Evolutionary conservation across 192 early-diverging fungal species (phyloP).

Genomic region (Lobosporangium transversale): DNA sequence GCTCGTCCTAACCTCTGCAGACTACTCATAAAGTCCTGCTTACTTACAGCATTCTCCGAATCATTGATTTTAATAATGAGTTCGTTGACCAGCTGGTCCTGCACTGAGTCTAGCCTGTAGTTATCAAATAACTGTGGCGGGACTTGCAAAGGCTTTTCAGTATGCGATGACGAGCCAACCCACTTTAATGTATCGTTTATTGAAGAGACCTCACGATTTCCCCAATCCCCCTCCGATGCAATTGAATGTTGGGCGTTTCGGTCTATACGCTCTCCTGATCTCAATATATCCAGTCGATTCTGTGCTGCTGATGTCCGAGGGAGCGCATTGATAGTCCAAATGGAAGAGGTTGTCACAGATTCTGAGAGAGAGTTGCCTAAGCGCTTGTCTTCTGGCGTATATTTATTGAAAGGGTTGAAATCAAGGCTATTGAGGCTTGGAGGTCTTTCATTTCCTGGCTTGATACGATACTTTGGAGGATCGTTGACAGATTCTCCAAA

Average conservation of each 20-base stretch:
- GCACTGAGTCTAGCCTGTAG: background rate
- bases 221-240: background rate
- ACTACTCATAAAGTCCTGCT: slow-evolving; percentile 7
- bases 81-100: background rate
- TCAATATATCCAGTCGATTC: slow-evolving; percentile 2
- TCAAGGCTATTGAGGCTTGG: background rate
- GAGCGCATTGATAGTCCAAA: slow-evolving; percentile 25
- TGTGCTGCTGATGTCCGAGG: background rate
- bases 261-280: background rate
- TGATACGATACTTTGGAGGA: slow-evolving; percentile 21
- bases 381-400: background rate
- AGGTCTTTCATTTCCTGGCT: background rate
- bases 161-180: background rate
- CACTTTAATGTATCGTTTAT: background rate
- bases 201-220: background rate
- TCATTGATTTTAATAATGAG: slow-evolving; percentile 3
- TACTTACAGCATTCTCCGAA: background rate
- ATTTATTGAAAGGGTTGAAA: slow-evolving; percentile 32
- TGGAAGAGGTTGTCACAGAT: background rate
- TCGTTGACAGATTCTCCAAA: background rate
- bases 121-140: background rate
- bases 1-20: slow-evolving; percentile 20
- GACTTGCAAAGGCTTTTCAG: background rate
- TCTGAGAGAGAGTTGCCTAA: background rate
- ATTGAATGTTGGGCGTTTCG: background rate